phyloP scores from a whole-genome alignment of 1,284 basidiomycete genomes.

The Malassezia pachydermatis region DNA sequence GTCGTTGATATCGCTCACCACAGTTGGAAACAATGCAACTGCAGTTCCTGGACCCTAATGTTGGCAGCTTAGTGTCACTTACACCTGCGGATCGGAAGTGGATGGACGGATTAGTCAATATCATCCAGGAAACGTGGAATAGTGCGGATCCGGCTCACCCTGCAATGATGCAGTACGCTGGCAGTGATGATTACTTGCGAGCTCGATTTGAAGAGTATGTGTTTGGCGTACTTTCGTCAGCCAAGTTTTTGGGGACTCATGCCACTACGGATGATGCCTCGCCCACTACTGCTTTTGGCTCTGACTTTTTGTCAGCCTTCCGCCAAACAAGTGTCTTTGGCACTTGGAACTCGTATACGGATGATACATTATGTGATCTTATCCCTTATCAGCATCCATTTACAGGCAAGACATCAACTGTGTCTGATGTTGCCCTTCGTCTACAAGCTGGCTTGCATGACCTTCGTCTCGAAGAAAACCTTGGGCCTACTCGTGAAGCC shows the following conservation, averaged over 20 bases:
- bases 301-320: slow-evolving; percentile 36
- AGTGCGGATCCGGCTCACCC: slow-evolving; percentile 39
- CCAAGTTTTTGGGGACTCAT: slow-evolving; percentile 26
- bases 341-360: slow-evolving; percentile 33
- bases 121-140: slow-evolving; percentile 43
- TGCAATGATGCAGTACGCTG: slow-evolving; percentile 39
- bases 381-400: slow-evolving; percentile 42
- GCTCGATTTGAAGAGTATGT: slow-evolving; percentile 41
- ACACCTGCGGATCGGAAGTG: slow-evolving; percentile 91
- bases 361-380: slow-evolving; percentile 42
- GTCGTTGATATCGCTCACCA: not conserved
- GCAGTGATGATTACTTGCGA: slow-evolving; percentile 44
- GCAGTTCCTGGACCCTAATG: slow-evolving; percentile 57
- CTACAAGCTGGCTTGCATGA: slow-evolving; percentile 41
- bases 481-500: slow-evolving; percentile 39
- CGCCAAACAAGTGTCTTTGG: slow-evolving; percentile 29
- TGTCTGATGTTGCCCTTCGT: slow-evolving; percentile 42
- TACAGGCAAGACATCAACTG: slow-evolving; percentile 35
- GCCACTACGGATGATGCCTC: slow-evolving; percentile 14
- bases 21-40: slow-evolving; percentile 32
- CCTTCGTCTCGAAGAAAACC: slow-evolving; percentile 40
- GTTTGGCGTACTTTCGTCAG: slow-evolving; percentile 35
- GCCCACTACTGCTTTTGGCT: slow-evolving; percentile 25
- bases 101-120: slow-evolving; percentile 60
- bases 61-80: slow-evolving; percentile 67